These are phyloP conservation scores for Corylus avellana DNA, from an alignment of 306 rosid genomes.

Conservation along the genomic window DNA sequence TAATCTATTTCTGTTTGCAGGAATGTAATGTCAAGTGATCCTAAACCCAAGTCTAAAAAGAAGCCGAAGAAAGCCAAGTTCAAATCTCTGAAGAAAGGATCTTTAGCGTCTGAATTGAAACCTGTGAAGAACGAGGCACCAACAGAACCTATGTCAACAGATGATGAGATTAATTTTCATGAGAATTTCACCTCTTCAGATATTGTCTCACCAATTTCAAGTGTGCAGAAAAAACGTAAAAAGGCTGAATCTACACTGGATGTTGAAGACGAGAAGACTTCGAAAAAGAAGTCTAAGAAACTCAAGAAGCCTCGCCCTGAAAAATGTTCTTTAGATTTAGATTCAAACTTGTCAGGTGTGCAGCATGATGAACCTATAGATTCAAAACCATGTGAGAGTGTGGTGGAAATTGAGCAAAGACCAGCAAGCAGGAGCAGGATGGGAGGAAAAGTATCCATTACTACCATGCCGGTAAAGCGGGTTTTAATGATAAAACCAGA, in stretches of 20 bases:
- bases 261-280: constrained; percentile 52
- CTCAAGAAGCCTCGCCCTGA: constrained; percentile 58
- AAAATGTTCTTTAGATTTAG: constrained; percentile 57
- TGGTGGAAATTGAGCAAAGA: constrained; percentile 66
- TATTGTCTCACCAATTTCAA: constrained; percentile 52
- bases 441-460: constrained; percentile 93
- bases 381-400: constrained; percentile 49
- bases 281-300: constrained; percentile 78
- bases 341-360: constrained; percentile 52
- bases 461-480: constrained; percentile 84
- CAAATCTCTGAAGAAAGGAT: constrained; percentile 86
- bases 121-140: constrained; percentile 56
- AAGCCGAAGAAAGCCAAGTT: constrained; percentile 88
- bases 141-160: constrained; percentile 59
- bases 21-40: constrained; percentile 54
- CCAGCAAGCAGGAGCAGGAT: constrained; percentile 66
- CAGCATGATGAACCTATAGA: constrained; percentile 60
- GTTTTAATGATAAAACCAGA: constrained; percentile 78
- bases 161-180: constrained; percentile 50
- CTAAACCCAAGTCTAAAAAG: constrained; percentile 80
- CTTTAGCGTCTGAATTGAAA: constrained; percentile 71
- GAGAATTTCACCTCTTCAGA: constrained; percentile 45
- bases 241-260: constrained; percentile 46
- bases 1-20: constrained; percentile 36
- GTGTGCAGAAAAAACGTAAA: constrained; percentile 71